phyloP scores from a whole-genome alignment of 1,139 yeast species.

The Meyerozyma carpophila region DNA sequence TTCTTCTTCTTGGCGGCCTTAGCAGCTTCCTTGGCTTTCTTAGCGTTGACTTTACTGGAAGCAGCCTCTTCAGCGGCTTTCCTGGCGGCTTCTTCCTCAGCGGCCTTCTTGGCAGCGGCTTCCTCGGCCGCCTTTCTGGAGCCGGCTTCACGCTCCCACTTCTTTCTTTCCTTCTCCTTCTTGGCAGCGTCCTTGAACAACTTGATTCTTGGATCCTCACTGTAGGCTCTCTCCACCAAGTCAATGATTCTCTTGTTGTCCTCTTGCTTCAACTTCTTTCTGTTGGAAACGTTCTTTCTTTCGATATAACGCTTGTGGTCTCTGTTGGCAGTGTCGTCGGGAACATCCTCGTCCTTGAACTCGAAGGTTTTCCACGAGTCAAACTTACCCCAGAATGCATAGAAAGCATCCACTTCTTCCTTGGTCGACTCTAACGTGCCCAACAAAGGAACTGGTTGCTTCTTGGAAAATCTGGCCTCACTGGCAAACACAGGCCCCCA shows the following conservation, averaged over 20 bases:
- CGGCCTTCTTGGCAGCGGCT: conserved; percentile 76
- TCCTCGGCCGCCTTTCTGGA: conserved; percentile 93
- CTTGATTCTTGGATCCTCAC: conserved; percentile 93
- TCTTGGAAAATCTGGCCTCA: conserved; percentile 89
- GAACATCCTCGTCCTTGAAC: conserved; percentile 97
- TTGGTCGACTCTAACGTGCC: conserved; percentile 68
- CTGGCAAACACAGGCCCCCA: conserved; percentile 91
- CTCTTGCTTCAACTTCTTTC: conserved; percentile 97
- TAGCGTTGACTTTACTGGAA: conserved; percentile 59
- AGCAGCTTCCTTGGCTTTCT: conserved; percentile 96
- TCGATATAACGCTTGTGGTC: conserved; percentile 98
- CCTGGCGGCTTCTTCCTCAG: conserved; percentile 71
- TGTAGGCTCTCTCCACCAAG: conserved; percentile 80
- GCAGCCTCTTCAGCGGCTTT: conserved; percentile 76
- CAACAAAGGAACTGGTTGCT: conserved; percentile 78
- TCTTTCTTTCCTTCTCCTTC: conserved; percentile 89
- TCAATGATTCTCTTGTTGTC: conserved; percentile 89
- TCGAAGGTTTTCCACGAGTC: conserved; percentile 99
- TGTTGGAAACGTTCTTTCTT: conserved; percentile 92
- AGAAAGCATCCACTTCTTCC: conserved; percentile 84
- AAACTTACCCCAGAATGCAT: conserved; percentile 88
- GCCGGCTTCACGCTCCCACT: conserved; percentile 98
- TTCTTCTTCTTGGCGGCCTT: conserved; percentile 96
- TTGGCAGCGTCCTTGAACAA: conserved; percentile 90
- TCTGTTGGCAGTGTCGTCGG: conserved; percentile 98